Percentiles rank a stretch among this genome's conserved stretches.
phyloP scores from a whole-genome alignment of 2,329 filamentous ascomycete genomes.

The Clarireedia hainanense region DNA sequence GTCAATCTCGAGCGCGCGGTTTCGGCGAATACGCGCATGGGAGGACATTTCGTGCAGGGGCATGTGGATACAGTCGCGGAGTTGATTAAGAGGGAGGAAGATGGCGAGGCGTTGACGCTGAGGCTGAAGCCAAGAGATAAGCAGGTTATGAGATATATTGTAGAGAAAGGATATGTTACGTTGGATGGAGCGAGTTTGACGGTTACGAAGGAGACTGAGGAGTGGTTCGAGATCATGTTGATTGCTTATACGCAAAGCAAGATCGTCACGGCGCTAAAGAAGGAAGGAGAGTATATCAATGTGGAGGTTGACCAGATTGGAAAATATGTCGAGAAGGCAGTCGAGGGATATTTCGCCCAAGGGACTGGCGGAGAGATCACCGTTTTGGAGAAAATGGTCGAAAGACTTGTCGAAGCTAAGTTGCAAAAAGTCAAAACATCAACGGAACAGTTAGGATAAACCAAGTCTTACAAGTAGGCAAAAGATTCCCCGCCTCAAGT shows the following conservation, averaged over 20 bases:
- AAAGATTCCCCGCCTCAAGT: no score
- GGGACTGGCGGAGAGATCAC: constrained; percentile 44
- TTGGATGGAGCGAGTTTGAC: constrained; percentile 94
- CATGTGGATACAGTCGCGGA: constrained; percentile 87
- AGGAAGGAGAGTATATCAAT: constrained; percentile 30
- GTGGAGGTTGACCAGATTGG: constrained; percentile 42
- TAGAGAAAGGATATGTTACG: constrained; percentile 93
- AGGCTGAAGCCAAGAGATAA: constrained; percentile 66
- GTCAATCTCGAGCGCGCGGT: constrained; percentile 96
- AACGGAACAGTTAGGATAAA: no score
- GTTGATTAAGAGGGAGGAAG: constrained; percentile 63
- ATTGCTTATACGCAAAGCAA: constrained; percentile 95
- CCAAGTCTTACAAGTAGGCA: no score
- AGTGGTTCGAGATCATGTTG: constrained; percentile 95
- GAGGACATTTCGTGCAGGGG: constrained; percentile 95
- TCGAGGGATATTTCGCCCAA: constrained; percentile 68
- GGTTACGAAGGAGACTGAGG: constrained; percentile 72
- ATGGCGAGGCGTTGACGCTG: constrained; percentile 87
- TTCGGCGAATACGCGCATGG: constrained; percentile 86
- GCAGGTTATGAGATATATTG: constrained; percentile 73
- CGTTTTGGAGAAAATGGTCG: constrained; percentile 64
- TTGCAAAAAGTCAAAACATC: constrained; percentile 29
- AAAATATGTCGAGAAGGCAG: constrained; percentile 85
- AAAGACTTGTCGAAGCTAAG: constrained; percentile 66
- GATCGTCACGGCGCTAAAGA: constrained; percentile 46